Percentiles rank a stretch among this genome's conserved stretches.
These are phyloP conservation scores for Knoxia roxburghii DNA, from an alignment of 257 asterid genomes.

Conservation along the genomic window DNA sequence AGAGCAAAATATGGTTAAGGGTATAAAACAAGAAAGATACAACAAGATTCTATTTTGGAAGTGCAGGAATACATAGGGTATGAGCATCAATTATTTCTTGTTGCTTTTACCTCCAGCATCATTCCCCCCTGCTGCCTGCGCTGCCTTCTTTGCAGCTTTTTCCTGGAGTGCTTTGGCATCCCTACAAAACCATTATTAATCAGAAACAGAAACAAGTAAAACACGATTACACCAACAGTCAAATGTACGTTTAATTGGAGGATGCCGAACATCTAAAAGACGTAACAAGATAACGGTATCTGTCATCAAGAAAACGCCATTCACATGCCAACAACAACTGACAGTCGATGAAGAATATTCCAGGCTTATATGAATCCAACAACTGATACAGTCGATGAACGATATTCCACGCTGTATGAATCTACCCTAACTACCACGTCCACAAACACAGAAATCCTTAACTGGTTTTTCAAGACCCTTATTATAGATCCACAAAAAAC, in stretches of 20 bases:
- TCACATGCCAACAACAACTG: neutral
- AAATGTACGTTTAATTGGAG: neutral
- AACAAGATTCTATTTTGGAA: neutral
- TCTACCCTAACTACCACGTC: neutral
- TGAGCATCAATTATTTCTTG: conserved; percentile 41
- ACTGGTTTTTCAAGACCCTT: neutral
- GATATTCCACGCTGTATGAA: too few species aligned
- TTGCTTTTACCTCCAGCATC: conserved; percentile 63
- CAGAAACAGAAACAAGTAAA: neutral
- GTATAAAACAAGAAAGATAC: neutral
- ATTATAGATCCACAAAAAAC: neutral
- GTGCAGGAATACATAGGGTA: neutral
- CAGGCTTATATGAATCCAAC: neutral
- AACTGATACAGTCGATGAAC: too few species aligned
- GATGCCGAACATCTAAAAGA: neutral
- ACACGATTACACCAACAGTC: neutral
- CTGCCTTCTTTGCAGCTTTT: conserved; percentile 75
- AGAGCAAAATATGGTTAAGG: neutral
- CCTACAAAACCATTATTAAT: conserved; percentile 26
- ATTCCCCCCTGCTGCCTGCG: conserved; percentile 46
- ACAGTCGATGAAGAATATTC: neutral
- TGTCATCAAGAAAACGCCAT: neutral
- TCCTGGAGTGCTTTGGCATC: conserved; percentile 93
- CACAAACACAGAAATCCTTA: neutral
- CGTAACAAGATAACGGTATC: neutral